A percentile compares a stretch with the other conserved stretches of the same genome.
Evolutionary conservation across 1,139 yeast species (phyloP).

Genomic region (Debaryomyces subglobosus): DNA sequence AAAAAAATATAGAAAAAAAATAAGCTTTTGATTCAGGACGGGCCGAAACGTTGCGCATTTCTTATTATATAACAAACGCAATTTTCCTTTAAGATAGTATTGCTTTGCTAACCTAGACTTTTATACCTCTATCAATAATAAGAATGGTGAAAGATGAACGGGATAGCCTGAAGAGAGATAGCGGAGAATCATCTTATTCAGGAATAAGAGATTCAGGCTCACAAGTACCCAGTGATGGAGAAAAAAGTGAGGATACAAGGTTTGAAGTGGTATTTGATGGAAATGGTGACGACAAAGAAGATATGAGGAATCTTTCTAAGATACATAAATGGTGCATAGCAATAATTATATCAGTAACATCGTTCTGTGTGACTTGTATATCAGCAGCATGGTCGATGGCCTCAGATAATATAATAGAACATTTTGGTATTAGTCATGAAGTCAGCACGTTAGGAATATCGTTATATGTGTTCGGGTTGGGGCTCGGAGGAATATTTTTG

Average conservation of each 20-base stretch:
- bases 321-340: slow-evolving; percentile 34
- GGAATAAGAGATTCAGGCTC: background rate
- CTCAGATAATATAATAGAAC: slow-evolving; percentile 24
- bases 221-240: background rate
- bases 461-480: slow-evolving; percentile 33
- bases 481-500: slow-evolving; percentile 36
- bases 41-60: background rate
- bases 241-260: background rate
- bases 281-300: slow-evolving; percentile 30
- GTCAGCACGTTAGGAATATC: slow-evolving; percentile 34
- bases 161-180: background rate
- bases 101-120: background rate
- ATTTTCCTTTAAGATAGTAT: background rate
- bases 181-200: background rate
- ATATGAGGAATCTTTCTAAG: slow-evolving; percentile 24
- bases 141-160: background rate
- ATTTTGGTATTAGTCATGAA: slow-evolving; percentile 30
- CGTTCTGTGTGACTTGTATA: slow-evolving; percentile 34
- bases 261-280: slow-evolving; percentile 24
- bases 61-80: background rate
- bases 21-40: background rate
- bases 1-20: background rate
- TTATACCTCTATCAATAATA: background rate
- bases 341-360: slow-evolving; percentile 25
- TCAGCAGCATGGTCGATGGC: slow-evolving; percentile 39